Evolutionary conservation across 345 rosid genomes (phyloP).

Genomic region (Citrus maxima): DNA sequence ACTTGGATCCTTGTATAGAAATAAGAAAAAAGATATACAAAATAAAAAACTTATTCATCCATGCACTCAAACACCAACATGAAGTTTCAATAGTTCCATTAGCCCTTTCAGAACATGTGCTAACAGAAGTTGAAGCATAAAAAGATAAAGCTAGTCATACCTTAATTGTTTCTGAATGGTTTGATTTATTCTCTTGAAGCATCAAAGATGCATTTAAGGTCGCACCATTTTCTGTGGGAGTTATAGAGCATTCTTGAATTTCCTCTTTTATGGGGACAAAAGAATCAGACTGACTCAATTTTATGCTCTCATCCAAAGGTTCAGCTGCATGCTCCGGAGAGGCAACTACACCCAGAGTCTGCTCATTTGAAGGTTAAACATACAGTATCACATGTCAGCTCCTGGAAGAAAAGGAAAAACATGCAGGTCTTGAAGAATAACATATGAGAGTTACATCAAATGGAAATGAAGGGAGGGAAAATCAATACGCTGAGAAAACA

Average conservation of each 20-base stretch:
- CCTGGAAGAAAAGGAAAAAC: background rate
- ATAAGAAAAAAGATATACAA: background rate
- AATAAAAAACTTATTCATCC: background rate
- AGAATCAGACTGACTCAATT: conserved; percentile 16
- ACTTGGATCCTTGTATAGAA: background rate
- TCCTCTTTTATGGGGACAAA: conserved; percentile 21
- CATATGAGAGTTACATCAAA: background rate
- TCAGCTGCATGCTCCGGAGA: conserved; percentile 16
- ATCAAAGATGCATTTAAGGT: conserved; percentile 17
- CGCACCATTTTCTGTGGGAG: conserved; percentile 7
- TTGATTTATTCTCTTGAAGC: conserved; percentile 31
- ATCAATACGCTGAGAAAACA: background rate
- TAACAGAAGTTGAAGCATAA: background rate
- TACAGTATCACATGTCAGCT: background rate
- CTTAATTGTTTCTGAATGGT: conserved; percentile 27
- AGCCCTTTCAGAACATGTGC: background rate
- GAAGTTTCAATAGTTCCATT: background rate
- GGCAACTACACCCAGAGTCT: conserved; percentile 19
- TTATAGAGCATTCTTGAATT: conserved; percentile 20
- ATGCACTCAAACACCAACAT: background rate
- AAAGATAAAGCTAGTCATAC: conserved; percentile 18
- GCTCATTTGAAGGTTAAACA: conserved; percentile 27
- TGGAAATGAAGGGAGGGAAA: background rate
- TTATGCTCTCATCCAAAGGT: conserved; percentile 16
- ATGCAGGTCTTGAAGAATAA: background rate